Conservation (phyloP, 192 early-diverging fungal species). For the Martensiomyces pterosporus region DNA sequence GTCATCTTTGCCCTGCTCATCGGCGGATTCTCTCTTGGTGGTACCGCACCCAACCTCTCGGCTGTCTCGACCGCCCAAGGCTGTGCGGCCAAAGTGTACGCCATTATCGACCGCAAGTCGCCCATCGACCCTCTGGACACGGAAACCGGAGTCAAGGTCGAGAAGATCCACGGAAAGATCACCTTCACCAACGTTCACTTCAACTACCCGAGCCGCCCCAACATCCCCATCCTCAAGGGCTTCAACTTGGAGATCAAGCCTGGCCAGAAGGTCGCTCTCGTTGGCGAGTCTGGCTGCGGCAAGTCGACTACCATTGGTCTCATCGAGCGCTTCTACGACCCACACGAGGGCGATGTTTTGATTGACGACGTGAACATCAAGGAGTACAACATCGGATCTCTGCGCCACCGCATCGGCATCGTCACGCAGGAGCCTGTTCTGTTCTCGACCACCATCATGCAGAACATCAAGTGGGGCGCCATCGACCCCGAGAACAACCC, state of each 20-base stretch:
- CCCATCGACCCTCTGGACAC: constrained; percentile 60
- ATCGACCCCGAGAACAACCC: constrained; percentile 47
- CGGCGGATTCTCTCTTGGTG: constrained; percentile 67
- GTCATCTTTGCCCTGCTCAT: constrained; percentile 85
- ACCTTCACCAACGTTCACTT: constrained; percentile 78
- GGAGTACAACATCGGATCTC: constrained; percentile 69
- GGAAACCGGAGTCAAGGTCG: constrained; percentile 30
- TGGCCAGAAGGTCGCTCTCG: constrained; percentile 84
- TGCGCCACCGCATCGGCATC: constrained; percentile 84
- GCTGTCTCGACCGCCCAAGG: constrained; percentile 69
- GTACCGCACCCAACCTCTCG: constrained; percentile 63
- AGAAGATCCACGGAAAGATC: constrained; percentile 58
- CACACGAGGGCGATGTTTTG: constrained; percentile 53
- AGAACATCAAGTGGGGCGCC: constrained; percentile 77
- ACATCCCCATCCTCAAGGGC: constrained; percentile 74
- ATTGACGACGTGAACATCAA: constrained; percentile 76
- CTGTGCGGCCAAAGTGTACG: constrained; percentile 75
- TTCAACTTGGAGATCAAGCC: constrained; percentile 69
- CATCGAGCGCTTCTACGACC: constrained; percentile 83
- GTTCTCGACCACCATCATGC: constrained; percentile 69
- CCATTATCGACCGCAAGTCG: constrained; percentile 76
- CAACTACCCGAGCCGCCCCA: constrained; percentile 77
- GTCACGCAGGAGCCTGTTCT: constrained; percentile 90
- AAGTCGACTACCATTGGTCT: constrained; percentile 83
- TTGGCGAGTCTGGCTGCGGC: constrained; percentile 80